Percentiles rank a stretch among this genome's conserved stretches.
Conservation (phyloP, 140 eudicot species). For the Ambrosia hybrid region DNA sequence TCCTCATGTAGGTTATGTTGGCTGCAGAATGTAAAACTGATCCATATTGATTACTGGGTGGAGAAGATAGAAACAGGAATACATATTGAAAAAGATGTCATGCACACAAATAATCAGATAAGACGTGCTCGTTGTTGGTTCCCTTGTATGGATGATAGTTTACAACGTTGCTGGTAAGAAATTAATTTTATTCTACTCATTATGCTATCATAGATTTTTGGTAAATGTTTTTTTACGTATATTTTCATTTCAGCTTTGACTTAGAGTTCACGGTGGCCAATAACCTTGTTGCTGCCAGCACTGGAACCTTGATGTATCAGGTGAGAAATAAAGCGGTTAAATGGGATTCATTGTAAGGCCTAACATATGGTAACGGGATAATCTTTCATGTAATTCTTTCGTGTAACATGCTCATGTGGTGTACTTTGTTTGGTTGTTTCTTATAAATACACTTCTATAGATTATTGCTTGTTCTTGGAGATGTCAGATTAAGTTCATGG, state of each 20-base stretch:
- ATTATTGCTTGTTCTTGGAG: not conserved
- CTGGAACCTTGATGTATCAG: constrained; percentile 93
- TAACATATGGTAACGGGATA: constrained; percentile 9
- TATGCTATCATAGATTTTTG: constrained; percentile 3
- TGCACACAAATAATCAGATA: constrained; percentile 86
- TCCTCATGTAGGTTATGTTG: constrained; percentile 85
- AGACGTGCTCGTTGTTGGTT: constrained; percentile 99
- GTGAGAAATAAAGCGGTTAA: constrained; percentile 41
- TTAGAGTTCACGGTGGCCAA: constrained; percentile 90
- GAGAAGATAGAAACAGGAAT: constrained; percentile 94
- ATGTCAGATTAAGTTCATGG: no score
- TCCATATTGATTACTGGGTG: constrained; percentile 93
- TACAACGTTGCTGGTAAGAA: constrained; percentile 80
- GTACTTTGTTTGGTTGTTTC: constrained; percentile 11
- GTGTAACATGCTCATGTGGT: not conserved
- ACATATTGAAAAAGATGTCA: constrained; percentile 63
- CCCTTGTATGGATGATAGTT: constrained; percentile 91
- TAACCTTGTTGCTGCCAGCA: constrained; percentile 86
- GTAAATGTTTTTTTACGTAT: constrained; percentile 11
- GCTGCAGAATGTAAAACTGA: constrained; percentile 81
- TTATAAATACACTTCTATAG: constrained; percentile 8
- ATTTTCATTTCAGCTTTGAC: constrained; percentile 59
- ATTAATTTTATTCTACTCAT: constrained; percentile 12
- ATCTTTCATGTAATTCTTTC: constrained; percentile 1
- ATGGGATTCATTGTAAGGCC: constrained; percentile 14